A percentile compares a stretch with the other conserved stretches of the same genome.
Evolutionary conservation across 169 alveolate species (phyloP).

Genomic region (Eimeria sp.): DNA sequence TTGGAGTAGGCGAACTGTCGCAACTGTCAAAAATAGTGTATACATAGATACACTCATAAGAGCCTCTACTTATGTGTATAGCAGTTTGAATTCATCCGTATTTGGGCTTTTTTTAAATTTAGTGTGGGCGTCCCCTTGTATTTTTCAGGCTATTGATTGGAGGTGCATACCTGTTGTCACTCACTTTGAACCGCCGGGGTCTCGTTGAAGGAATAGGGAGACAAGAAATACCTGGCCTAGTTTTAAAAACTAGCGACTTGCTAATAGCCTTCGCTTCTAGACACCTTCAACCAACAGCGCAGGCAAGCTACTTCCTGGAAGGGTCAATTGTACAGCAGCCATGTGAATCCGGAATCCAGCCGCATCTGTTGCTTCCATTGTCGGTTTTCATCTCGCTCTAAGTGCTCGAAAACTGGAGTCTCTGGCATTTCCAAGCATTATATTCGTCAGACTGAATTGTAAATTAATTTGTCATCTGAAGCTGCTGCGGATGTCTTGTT

Average conservation of each 20-base stretch:
- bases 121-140: neutral
- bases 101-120: neutral
- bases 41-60: neutral
- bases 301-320: neutral
- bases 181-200: constrained; percentile 13
- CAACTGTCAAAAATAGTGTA: neutral
- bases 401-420: neutral
- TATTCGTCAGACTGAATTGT: neutral
- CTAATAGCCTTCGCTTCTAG: constrained; percentile 7
- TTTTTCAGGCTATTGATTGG: constrained; percentile 35
- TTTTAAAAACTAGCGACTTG: neutral
- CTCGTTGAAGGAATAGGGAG: neutral
- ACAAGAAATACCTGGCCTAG: constrained; percentile 2
- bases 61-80: neutral
- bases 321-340: neutral
- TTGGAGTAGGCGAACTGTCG: neutral
- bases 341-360: neutral
- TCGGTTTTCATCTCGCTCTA: neutral
- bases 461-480: neutral
- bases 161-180: constrained; percentile 35
- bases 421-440: neutral
- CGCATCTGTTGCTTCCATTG: neutral
- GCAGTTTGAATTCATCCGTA: neutral
- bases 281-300: constrained; percentile 16
- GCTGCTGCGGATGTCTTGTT: neutral